A percentile compares a stretch with the other conserved stretches of the same genome.
phyloP scores from a whole-genome alignment of 1,284 basidiomycete genomes.

The Trametes sp. region DNA sequence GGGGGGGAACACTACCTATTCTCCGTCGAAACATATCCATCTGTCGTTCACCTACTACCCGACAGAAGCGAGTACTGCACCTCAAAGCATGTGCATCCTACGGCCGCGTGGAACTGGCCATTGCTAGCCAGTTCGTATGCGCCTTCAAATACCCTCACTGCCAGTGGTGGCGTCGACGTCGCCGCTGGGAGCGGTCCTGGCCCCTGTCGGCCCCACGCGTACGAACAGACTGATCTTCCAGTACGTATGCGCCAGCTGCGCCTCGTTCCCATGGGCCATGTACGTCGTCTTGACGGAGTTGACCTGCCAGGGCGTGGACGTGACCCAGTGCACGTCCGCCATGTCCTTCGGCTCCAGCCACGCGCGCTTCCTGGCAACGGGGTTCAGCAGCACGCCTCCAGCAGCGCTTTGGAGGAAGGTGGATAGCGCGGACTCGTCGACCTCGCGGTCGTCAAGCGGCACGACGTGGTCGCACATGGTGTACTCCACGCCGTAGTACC shows the following conservation, averaged over 20 bases:
- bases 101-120: no score
- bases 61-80: no score
- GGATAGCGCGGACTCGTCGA: neutral
- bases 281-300: slow-evolving; percentile 19
- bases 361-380: neutral
- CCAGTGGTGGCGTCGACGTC: no score
- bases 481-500: neutral
- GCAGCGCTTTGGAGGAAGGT: neutral
- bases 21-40: no score
- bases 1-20: no score
- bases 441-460: neutral
- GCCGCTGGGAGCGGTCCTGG: no score
- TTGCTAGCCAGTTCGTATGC: no score
- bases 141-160: no score
- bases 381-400: slow-evolving; percentile 2
- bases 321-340: slow-evolving; percentile 28
- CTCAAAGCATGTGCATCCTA: no score
- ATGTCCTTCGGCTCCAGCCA: no score
- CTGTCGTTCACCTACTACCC: no score
- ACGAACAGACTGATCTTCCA: slow-evolving; percentile 31
- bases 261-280: slow-evolving; percentile 33
- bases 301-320: neutral
- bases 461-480: slow-evolving; percentile 16
- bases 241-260: slow-evolving; percentile 22
- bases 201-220: slow-evolving; percentile 15